phyloP scores from a whole-genome alignment of 2,329 filamentous ascomycete species.

The Myriosclerotinia curreyana region DNA sequence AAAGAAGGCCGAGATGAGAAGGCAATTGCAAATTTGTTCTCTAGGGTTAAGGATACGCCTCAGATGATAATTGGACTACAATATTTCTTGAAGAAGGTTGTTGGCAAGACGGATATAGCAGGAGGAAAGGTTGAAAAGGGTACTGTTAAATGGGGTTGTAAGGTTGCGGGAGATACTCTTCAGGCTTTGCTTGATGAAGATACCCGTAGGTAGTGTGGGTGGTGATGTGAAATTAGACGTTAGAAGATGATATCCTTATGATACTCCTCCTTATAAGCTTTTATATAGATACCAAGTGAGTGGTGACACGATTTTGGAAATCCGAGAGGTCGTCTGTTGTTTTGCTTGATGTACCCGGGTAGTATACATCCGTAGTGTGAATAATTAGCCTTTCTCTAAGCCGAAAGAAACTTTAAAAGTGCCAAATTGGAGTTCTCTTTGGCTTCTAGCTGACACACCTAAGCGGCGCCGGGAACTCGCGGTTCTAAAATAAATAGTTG shows the following conservation, averaged over 20 bases:
- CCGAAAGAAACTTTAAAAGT: constrained; percentile 2
- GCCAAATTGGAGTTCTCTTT: not conserved
- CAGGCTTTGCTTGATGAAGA: constrained; percentile 27
- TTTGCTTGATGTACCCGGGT: not conserved
- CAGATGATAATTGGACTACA: constrained; percentile 71
- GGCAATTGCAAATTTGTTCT: constrained; percentile 63
- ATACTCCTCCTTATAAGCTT: no score
- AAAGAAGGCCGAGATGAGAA: constrained; percentile 52
- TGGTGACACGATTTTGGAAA: no score
- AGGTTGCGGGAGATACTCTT: constrained; percentile 42
- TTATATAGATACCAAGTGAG: no score
- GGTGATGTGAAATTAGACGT: not conserved
- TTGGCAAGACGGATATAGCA: constrained; percentile 61
- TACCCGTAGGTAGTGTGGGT: constrained; percentile 5
- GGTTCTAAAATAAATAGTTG: not conserved
- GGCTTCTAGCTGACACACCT: constrained; percentile 1
- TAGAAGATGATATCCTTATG: not conserved
- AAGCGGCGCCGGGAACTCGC: constrained; percentile 17
- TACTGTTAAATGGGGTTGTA: constrained; percentile 49
- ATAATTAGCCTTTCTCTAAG: not conserved
- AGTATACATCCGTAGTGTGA: not conserved
- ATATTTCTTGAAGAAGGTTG: constrained; percentile 74
- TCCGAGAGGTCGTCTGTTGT: not conserved
- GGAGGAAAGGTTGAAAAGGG: constrained; percentile 48
- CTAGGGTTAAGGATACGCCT: constrained; percentile 59